A percentile compares a stretch with the other conserved stretches of the same genome.
Conservation (phyloP, 2,329 filamentous ascomycete species). For the Alternaria sp. region DNA sequence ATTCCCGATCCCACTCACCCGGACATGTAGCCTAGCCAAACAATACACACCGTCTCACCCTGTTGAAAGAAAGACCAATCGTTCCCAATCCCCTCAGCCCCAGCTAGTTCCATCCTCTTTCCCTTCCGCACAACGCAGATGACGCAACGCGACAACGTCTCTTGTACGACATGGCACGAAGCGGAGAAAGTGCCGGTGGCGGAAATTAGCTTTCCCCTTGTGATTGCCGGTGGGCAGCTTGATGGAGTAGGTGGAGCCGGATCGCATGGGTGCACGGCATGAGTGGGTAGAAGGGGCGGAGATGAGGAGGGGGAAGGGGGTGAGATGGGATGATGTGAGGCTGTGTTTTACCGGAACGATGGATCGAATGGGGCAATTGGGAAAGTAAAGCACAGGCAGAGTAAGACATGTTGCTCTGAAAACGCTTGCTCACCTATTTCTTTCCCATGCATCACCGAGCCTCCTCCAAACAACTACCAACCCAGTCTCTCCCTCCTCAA, state of each 20-base stretch:
- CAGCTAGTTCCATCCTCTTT: not conserved
- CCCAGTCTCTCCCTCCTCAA: too few relatives aligned
- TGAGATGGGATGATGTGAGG: too few relatives aligned
- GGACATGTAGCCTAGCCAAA: not conserved
- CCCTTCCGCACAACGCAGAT: not conserved
- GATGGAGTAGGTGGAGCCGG: not conserved
- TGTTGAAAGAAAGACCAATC: not conserved
- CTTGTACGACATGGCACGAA: not conserved
- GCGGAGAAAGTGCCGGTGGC: not conserved
- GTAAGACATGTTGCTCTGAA: too few relatives aligned
- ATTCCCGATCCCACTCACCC: not conserved
- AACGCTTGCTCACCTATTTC: rapidly evolving
- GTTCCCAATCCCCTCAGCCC: not conserved
- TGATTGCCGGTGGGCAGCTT: too few relatives aligned
- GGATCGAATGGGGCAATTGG: too few relatives aligned
- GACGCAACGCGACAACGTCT: not conserved
- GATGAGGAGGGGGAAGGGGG: too few relatives aligned
- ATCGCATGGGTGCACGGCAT: not conserved
- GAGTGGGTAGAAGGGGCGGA: not conserved
- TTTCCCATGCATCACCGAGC: rapidly evolving
- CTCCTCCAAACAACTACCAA: rapidly evolving
- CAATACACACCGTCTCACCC: not conserved
- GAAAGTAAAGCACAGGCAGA: too few relatives aligned
- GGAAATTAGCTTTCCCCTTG: not conserved
- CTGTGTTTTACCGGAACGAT: too few relatives aligned